Evolutionary conservation across 2,329 filamentous ascomycete genomes (phyloP).

Genomic region (Chrysoporthe cubensis): DNA sequence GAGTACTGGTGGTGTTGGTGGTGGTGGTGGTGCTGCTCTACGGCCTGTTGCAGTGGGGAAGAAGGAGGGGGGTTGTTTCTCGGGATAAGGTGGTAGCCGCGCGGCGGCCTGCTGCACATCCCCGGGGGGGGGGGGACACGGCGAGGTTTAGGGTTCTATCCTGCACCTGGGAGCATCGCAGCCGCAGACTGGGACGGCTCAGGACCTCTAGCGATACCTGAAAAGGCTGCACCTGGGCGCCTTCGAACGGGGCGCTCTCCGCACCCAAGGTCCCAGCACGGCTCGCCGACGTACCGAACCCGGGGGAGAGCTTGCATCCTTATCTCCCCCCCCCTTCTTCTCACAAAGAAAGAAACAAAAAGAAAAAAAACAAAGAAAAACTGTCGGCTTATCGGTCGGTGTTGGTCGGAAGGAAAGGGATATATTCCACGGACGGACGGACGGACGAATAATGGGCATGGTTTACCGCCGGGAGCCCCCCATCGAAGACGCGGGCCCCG

Average conservation of each 20-base stretch:
- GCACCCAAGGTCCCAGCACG: neutral
- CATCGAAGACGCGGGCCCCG: no score
- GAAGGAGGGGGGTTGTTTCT: neutral
- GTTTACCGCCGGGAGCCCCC: no score
- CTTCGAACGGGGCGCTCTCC: neutral
- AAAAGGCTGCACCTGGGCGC: no score
- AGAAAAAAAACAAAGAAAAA: neutral
- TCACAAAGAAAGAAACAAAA: no score
- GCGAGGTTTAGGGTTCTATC: neutral
- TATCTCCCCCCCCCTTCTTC: neutral
- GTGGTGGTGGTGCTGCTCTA: neutral
- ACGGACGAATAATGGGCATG: neutral
- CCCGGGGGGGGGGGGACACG: neutral
- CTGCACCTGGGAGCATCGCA: neutral
- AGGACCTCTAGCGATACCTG: no score
- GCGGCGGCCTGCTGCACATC: neutral
- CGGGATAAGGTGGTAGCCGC: neutral
- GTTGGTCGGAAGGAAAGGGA: neutral
- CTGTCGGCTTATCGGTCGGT: neutral
- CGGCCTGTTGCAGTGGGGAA: neutral
- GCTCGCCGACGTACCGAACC: neutral
- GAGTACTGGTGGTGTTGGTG: no score
- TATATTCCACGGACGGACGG: neutral
- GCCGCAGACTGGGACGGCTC: no score
- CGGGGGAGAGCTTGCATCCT: neutral